Base-by-base conservation (phyloP, 2,329 filamentous ascomycete genomes). In the Aspergillus tamarii region DNA sequence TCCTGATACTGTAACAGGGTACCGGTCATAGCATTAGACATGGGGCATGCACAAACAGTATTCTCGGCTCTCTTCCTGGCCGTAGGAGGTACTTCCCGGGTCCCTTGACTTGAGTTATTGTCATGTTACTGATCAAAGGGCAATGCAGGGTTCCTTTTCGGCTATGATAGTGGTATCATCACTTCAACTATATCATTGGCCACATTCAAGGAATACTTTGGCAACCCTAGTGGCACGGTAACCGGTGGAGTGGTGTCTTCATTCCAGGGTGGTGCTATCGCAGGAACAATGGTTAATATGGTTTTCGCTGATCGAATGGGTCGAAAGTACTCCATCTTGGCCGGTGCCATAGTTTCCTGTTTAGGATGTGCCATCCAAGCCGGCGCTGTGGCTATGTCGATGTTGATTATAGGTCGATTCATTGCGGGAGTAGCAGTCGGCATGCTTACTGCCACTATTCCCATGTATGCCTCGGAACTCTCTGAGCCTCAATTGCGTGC, bases 171-270 rank as follows among this genome's bases (percentile, higher is more conserved):
- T 30, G 74, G 74, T 68, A 72, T 76, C 36, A 69, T 76, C 46
- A 69, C 73, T 21, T 73, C 71, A 9, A 76, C 73, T 0, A 76
- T 77, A 39, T 72, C 63, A 36, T 73, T 75, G 48, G 58, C 68
- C 9, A 58, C 68, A 6, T 76, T 76, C 59, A 67, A 71, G 43
- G 62, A 68, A 39, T 74, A 74, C 52, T 71, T 73, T 39, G 59
- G 50, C 54, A 62, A 67, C n/a, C 68, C 67, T 1, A 68, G 59
- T 28, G 64, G 68, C 28, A 67, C 57, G 26, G 64, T 66, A 2
- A 71, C 64, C 16, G 71, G 78, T 26, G 77, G 76, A 1, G 73
- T 80, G 5, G 78, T 80, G 14, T 76, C 73, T 12, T 71, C 75
- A 19, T 80, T 79, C 60, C 73, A 76, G 41, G 77, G 77, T 3